Evolutionary conservation across 1,284 basidiomycete species (phyloP), one percentile per base, ranked within the genome.

Genomic region (Sporisorium graminicola): DNA sequence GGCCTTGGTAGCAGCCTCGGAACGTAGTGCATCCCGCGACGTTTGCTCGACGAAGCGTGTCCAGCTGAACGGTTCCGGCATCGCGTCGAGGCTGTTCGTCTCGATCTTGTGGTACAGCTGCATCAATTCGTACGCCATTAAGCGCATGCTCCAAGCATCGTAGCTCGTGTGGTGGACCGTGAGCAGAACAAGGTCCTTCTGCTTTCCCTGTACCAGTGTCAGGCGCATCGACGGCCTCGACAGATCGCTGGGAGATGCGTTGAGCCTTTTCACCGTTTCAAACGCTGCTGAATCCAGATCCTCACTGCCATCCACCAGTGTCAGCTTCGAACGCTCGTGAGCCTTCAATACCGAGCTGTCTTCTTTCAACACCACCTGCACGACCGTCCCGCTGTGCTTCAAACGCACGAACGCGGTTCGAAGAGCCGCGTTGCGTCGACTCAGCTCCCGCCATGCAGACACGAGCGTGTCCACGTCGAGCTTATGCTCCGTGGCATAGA

Each of bases 131-230:
- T 8, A 16, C 5, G 49, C 46, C 62, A 65, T 46, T 50, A 53
- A 31, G 3, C 62, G 62, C 50, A 58, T 65, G 43, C 56, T 65
- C 56, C 62, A 65, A 22, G 56, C 61, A 44, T 63, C 61, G 54
- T 63, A 63, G 42, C 61, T 56, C 5, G 61, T 56, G 22, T 63
- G 61, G 22, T 63, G 53, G 9, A 63, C 18, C 5, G 61, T 63
- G 14, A 63, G 14, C 13, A 63, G 54, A n/a, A 57, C 47, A 29
- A 63, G 22, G 29, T 56, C 53, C 22, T 50, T 42, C 37, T 43
- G n/a, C 31, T 35, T 31, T 20, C 53, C 53, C 29, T 57, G 61
- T 6, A 63, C 53, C 26, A 63, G 35, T n/a, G 53, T 56, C n/a
- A 63, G 37, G 16, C 61, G 61, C 29, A 29, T 26, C 9, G 61